A percentile compares a stretch with the other conserved stretches of the same genome.
phyloP scores from a whole-genome alignment of 768 basidiomycete genomes.

The Naematelia aurantialba region DNA sequence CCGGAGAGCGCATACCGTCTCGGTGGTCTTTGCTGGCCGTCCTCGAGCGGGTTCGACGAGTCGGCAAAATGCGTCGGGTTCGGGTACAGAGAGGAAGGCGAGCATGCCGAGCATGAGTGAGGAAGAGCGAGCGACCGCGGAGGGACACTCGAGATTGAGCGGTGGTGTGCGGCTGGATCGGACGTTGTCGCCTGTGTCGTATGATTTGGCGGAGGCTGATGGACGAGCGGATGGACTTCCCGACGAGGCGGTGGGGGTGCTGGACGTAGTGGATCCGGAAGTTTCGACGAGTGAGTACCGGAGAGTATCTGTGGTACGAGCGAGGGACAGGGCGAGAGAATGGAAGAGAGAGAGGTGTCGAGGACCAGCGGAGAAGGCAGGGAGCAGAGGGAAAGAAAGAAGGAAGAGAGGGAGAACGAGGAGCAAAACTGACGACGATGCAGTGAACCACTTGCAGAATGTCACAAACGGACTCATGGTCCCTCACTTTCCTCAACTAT shows the following conservation, averaged over 20 bases:
- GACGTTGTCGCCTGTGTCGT: neutral
- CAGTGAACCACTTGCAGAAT: constrained; percentile 69
- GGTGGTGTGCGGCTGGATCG: neutral
- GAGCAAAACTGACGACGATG: neutral
- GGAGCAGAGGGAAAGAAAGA: too few relatives aligned
- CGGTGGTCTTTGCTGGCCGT: constrained; percentile 1
- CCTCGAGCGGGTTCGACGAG: neutral
- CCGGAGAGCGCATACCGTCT: constrained; percentile 9
- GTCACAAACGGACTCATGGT: constrained; percentile 74
- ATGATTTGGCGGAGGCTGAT: constrained; percentile 5
- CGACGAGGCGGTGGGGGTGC: constrained; percentile 76
- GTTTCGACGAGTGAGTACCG: constrained; percentile 57
- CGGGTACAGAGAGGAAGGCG: neutral
- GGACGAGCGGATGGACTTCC: constrained; percentile 55
- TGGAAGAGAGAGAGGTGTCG: too few relatives aligned
- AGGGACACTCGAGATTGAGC: neutral
- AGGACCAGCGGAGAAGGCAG: too few relatives aligned
- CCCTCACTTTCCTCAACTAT: constrained; percentile 63
- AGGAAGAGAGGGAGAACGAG: too few relatives aligned
- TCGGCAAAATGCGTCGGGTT: neutral
- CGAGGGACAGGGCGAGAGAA: neutral
- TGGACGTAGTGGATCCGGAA: constrained; percentile 73
- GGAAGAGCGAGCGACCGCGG: too few relatives aligned
- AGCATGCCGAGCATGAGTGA: neutral
- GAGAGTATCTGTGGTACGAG: neutral